A percentile compares a stretch with the other conserved stretches of the same genome.
Evolutionary conservation across 1,284 basidiomycete species (phyloP).

Genomic region (Microbotryum lychnidis-dioicae): DNA sequence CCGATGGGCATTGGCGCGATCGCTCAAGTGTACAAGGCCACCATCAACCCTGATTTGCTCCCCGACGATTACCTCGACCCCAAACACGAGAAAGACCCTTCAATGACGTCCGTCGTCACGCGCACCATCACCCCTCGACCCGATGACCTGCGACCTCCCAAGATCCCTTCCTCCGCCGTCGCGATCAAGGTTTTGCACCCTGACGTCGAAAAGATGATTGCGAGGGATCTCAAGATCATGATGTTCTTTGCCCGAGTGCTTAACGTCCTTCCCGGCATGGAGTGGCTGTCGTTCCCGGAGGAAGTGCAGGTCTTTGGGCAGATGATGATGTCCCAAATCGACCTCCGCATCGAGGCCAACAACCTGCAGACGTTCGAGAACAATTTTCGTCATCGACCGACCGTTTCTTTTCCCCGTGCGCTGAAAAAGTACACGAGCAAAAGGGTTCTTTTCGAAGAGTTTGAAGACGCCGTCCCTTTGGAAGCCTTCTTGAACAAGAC

Average conservation of each 20-base stretch:
- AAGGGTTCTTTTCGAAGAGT: slow-evolving; percentile 85
- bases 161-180: slow-evolving; percentile 69
- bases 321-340: slow-evolving; percentile 97
- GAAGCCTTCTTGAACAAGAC: slow-evolving; percentile 82
- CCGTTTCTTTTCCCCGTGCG: slow-evolving; percentile 83
- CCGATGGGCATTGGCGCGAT: slow-evolving; percentile 98
- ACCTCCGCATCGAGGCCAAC: slow-evolving; percentile 80
- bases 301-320: slow-evolving; percentile 88
- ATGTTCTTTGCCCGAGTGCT: slow-evolving; percentile 76
- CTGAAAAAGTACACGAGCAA: slow-evolving; percentile 67
- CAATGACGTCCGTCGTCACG: slow-evolving; percentile 33
- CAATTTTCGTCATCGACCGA: slow-evolving; percentile 68
- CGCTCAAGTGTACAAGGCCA: slow-evolving; percentile 87
- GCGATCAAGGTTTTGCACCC: slow-evolving; percentile 97
- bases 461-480: slow-evolving; percentile 82
- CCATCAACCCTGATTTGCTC: slow-evolving; percentile 70
- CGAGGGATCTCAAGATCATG: slow-evolving; percentile 89
- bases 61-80: slow-evolving; percentile 47
- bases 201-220: slow-evolving; percentile 67
- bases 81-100: slow-evolving; percentile 32
- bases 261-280: slow-evolving; percentile 78
- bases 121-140: slow-evolving; percentile 45
- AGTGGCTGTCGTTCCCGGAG: slow-evolving; percentile 93
- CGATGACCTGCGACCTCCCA: slow-evolving; percentile 41
- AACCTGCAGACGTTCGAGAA: slow-evolving; percentile 78